Evolutionary conservation across 1,284 basidiomycete genomes (phyloP).

Genomic region (Erythrobasidium hasegawianum): DNA sequence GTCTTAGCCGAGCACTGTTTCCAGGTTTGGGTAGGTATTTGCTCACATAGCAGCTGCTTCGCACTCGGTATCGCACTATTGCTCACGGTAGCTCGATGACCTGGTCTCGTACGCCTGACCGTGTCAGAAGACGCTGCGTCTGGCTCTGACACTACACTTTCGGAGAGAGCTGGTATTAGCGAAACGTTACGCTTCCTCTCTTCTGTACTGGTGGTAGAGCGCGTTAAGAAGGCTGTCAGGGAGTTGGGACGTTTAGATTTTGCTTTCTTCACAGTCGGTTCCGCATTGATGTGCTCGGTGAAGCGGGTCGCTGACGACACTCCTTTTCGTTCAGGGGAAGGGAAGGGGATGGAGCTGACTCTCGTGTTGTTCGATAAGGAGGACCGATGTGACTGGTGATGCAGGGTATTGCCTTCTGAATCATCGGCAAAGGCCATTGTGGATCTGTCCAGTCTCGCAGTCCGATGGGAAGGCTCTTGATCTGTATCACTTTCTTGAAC

Average conservation of each 20-base stretch:
- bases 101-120: too few species aligned
- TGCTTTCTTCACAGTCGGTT: not conserved
- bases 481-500: too few species aligned
- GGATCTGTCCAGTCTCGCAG: not conserved
- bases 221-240: conserved; percentile 18
- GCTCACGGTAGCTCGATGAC: conserved; percentile 23
- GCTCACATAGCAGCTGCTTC: not conserved
- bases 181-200: too few species aligned
- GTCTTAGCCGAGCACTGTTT: too few species aligned
- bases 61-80: conserved; percentile 27
- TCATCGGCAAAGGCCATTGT: not conserved
- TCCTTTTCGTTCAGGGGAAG: not conserved
- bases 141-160: not conserved
- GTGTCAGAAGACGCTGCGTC: not conserved
- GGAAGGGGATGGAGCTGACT: not conserved
- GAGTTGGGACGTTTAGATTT: conserved; percentile 24
- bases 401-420: not conserved
- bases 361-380: not conserved
- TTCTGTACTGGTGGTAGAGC: conserved; percentile 3
- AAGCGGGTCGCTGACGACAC: not conserved
- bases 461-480: too few species aligned
- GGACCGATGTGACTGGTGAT: not conserved
- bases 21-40: not conserved
- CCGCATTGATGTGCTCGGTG: not conserved
- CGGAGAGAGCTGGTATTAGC: too few species aligned